Percentiles rank a stretch among this genome's conserved stretches.
Conservation (phyloP, 176 grass and related monocot genomes). For the Elaeis guineensis region DNA sequence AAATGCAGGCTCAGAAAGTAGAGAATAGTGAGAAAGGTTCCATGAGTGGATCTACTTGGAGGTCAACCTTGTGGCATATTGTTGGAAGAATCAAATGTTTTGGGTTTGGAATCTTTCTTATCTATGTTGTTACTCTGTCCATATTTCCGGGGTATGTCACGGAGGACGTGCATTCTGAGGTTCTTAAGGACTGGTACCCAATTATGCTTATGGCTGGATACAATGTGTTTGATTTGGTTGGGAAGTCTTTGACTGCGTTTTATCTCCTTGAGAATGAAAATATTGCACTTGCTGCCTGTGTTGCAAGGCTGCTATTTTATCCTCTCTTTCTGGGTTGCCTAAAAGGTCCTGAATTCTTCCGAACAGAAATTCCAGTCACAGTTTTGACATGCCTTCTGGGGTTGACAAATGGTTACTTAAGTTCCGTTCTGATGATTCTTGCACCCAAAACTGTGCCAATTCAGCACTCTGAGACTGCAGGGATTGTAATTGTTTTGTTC, state of each 20-base stretch:
- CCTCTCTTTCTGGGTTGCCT: constrained; percentile 81
- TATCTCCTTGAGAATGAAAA: constrained; percentile 58
- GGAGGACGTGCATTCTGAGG: constrained; percentile 83
- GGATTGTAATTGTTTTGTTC: constrained; percentile 85
- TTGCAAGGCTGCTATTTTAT: constrained; percentile 62
- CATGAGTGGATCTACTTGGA: constrained; percentile 64
- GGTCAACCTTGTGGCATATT: constrained; percentile 74
- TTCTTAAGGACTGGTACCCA: constrained; percentile 79
- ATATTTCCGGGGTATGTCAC: constrained; percentile 97
- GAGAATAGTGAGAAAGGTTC: constrained; percentile 28
- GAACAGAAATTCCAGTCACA: constrained; percentile 61
- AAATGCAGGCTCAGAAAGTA: constrained; percentile 50
- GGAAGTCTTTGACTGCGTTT: constrained; percentile 59
- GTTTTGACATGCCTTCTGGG: constrained; percentile 59
- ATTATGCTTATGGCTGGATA: constrained; percentile 76
- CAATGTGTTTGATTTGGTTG: constrained; percentile 80
- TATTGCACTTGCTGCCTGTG: constrained; percentile 37
- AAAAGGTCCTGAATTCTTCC: constrained; percentile 72
- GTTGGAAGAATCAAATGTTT: constrained; percentile 70
- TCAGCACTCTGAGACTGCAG: constrained; percentile 75
- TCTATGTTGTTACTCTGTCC: constrained; percentile 72
- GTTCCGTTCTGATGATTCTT: constrained; percentile 71
- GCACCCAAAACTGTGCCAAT: constrained; percentile 83
- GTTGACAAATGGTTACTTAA: constrained; percentile 79
- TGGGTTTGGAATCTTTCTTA: constrained; percentile 53